Percentiles rank a stretch among this genome's conserved stretches.
Conservation (phyloP, 306 rosid genomes). For the Citrullus amarus region DNA sequence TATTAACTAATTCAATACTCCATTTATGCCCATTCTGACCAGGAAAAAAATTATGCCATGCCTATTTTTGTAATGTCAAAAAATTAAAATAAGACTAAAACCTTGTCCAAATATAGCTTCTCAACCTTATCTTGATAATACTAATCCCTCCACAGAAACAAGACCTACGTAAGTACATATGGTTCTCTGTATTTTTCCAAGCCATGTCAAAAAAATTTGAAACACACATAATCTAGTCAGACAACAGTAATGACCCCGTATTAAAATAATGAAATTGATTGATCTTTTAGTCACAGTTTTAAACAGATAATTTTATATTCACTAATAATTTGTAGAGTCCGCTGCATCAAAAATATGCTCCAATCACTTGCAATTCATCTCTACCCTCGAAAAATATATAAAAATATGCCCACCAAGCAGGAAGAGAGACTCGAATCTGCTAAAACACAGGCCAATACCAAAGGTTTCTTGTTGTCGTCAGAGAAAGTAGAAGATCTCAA, state of each 20-base stretch:
- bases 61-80: no score
- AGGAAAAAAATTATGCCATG: not conserved
- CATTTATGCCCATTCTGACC: not conserved
- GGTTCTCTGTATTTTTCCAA: not conserved
- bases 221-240: not conserved
- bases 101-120: not conserved
- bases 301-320: not conserved
- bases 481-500: not conserved
- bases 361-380: not conserved
- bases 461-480: not conserved
- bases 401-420: not conserved
- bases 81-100: not conserved
- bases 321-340: not conserved
- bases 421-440: not conserved
- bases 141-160: not conserved
- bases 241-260: not conserved
- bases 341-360: not conserved
- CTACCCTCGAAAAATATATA: not conserved
- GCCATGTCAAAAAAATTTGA: not conserved
- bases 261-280: not conserved
- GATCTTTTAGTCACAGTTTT: not conserved
- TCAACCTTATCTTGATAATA: not conserved
- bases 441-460: not conserved
- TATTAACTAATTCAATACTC: not conserved
- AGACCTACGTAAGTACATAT: not conserved